Conservation (phyloP, 441 rosid genomes). For the Populus tomentosa region DNA sequence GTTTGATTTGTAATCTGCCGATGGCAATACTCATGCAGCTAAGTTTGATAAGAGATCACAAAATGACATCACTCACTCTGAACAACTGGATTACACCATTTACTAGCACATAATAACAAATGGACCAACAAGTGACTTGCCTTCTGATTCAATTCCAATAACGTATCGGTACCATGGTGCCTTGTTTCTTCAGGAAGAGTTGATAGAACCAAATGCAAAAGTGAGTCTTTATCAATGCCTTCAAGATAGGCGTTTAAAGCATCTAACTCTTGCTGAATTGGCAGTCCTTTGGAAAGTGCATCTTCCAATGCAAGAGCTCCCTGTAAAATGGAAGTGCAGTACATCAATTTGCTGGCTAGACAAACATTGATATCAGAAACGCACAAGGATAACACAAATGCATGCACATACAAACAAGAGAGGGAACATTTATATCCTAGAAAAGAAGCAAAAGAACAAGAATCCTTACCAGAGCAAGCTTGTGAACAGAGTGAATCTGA, state of each 20-base stretch:
- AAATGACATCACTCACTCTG: constrained; percentile 2
- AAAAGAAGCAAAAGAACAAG: background rate
- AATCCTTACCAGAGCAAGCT: constrained; percentile 78
- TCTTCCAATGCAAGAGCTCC: constrained; percentile 91
- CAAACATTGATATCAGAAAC: constrained; percentile 3
- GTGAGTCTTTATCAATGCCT: constrained; percentile 67
- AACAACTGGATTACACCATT: background rate
- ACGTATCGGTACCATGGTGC: constrained; percentile 64
- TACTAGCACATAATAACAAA: background rate
- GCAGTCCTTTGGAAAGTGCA: constrained; percentile 87
- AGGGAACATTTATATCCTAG: background rate
- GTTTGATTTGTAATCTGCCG: background rate
- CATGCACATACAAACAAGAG: background rate
- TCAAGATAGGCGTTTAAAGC: constrained; percentile 58
- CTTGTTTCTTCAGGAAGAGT: constrained; percentile 92
- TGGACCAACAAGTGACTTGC: constrained; percentile 29
- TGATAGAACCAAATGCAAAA: constrained; percentile 71
- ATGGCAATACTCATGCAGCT: no score
- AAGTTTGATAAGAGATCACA: background rate
- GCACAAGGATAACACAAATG: background rate
- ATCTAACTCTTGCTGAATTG: constrained; percentile 76
- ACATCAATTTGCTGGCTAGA: constrained; percentile 17
- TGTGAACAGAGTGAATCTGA: constrained; percentile 89
- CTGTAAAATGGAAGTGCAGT: constrained; percentile 35
- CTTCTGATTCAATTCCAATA: constrained; percentile 77